phyloP scores from a whole-genome alignment of 805 yeast genomes.

The Kluyveromyces starmeri region DNA sequence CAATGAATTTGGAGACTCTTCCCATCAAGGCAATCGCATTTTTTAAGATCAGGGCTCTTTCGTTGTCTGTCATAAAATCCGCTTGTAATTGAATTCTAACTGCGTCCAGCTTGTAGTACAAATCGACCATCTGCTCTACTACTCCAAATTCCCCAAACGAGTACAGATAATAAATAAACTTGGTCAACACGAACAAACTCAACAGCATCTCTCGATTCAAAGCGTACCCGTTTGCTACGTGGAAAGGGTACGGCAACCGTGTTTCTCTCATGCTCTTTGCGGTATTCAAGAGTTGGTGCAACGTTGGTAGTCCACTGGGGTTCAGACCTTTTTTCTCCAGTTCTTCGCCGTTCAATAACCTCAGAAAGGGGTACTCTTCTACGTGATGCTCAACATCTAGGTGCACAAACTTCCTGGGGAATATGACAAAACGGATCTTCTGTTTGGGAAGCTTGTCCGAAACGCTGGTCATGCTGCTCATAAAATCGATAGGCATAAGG shows the following conservation, averaged over 20 bases:
- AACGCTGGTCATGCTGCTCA: slow-evolving; percentile 43
- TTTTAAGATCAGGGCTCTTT: slow-evolving; percentile 39
- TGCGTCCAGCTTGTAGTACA: slow-evolving; percentile 51
- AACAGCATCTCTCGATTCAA: slow-evolving; percentile 50
- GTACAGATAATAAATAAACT: slow-evolving; percentile 62
- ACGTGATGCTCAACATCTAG: slow-evolving; percentile 37
- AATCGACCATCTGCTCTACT: slow-evolving; percentile 43
- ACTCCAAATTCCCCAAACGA: slow-evolving; percentile 62
- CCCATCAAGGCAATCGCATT: slow-evolving; percentile 44
- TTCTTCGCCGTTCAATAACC: slow-evolving; percentile 19
- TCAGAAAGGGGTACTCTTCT: slow-evolving; percentile 24
- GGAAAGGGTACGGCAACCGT: slow-evolving; percentile 50
- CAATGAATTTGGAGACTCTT: slow-evolving; percentile 52
- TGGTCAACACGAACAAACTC: slow-evolving; percentile 46
- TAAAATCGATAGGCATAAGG: slow-evolving; percentile 64
- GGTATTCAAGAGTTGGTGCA: slow-evolving; percentile 26
- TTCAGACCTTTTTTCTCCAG: slow-evolving; percentile 13
- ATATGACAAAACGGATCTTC: slow-evolving; percentile 43
- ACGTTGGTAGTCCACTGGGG: slow-evolving; percentile 26
- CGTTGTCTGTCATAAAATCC: slow-evolving; percentile 45
- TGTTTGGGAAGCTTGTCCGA: slow-evolving; percentile 56
- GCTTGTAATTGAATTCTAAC: slow-evolving; percentile 45
- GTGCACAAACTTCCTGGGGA: slow-evolving; percentile 50
- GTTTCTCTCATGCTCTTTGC: slow-evolving; percentile 20
- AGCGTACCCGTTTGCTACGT: slow-evolving; percentile 35